Base-by-base conservation (phyloP, 768 basidiomycete species). In the Hericium alpestre region DNA sequence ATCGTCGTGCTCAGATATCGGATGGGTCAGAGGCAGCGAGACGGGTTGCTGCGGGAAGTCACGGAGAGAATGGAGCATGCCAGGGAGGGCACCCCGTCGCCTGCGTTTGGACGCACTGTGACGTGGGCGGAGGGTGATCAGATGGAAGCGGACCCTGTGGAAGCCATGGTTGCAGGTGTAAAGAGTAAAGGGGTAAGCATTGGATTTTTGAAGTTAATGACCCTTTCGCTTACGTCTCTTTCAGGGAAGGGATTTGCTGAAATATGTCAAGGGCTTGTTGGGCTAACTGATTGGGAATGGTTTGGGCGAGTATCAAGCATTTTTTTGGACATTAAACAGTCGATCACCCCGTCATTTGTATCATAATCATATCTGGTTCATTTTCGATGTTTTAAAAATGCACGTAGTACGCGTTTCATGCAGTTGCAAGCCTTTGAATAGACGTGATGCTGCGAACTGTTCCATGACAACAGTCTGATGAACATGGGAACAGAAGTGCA, bases 81-180 rank as follows among this genome's bases (percentile, higher is more conserved):
- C 22, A 50, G 49, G 50, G 55, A 58, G 56, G 58, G 58, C 25
- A 55, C 57, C 37, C 49, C 59, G 22, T 56, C 43, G 15, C 49
- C 56, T 40, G 58, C 61, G 49, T 27, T 15, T 16, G 58, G 57
- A 15, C 58, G 65, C 56, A 69, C 71, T 41, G 54, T 3, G 8
- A 20, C 56, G 59, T n/a, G 70, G 65, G 50, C 46, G 66, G 78
- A 77, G 15, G 67, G 72, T 23, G 61, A 62, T 4, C 56, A 63
- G 40, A 58, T 65, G 12, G 74, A 77, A 23, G 64, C 74, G 23
- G 71, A 75, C 59, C 71, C 73, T 16, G 84, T 90, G 38, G 82
- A 82, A 59, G 82, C 82, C 37, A 89, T 93, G 85, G 80, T 92
- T 5, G 77, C 79, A 13, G 82, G 79, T 4, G 90, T 91, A 5